phyloP scores from a whole-genome alignment of 208 protist species.

The Crithidia mellificae region DNA sequence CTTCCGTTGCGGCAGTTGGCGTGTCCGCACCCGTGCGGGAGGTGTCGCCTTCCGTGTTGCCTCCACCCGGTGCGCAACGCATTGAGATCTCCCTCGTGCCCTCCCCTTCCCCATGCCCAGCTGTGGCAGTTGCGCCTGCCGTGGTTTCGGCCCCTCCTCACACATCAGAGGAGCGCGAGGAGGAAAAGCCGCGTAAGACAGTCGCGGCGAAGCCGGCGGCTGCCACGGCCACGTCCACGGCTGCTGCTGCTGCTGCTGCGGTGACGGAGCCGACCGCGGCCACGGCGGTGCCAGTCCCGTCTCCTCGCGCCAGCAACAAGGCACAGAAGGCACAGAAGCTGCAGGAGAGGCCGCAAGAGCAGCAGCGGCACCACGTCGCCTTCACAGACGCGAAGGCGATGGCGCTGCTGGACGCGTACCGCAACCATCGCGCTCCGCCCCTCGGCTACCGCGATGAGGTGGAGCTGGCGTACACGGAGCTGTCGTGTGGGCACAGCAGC shows the following conservation, averaged over 20 bases:
- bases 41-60: slow-evolving; percentile 19
- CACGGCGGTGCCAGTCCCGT: neutral
- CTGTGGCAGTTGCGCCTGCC: neutral
- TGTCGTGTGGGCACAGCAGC: slow-evolving; percentile 32
- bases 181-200: slow-evolving; percentile 22
- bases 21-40: neutral
- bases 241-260: neutral
- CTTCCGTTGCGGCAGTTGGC: neutral
- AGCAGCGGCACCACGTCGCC: slow-evolving; percentile 6
- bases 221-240: neutral
- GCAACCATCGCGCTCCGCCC: neutral
- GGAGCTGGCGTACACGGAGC: slow-evolving; percentile 39
- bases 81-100: slow-evolving; percentile 6
- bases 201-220: slow-evolving; percentile 19
- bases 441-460: slow-evolving; percentile 18
- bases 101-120: neutral
- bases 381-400: slow-evolving; percentile 22
- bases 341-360: neutral
- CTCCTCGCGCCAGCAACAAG: neutral
- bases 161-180: neutral
- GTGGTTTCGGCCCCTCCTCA: neutral
- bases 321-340: neutral
- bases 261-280: neutral
- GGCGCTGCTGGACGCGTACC: slow-evolving; percentile 17
- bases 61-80: slow-evolving; percentile 9